phyloP scores from a whole-genome alignment of 2,329 filamentous ascomycete species.

The Fusarium decemcellulare region DNA sequence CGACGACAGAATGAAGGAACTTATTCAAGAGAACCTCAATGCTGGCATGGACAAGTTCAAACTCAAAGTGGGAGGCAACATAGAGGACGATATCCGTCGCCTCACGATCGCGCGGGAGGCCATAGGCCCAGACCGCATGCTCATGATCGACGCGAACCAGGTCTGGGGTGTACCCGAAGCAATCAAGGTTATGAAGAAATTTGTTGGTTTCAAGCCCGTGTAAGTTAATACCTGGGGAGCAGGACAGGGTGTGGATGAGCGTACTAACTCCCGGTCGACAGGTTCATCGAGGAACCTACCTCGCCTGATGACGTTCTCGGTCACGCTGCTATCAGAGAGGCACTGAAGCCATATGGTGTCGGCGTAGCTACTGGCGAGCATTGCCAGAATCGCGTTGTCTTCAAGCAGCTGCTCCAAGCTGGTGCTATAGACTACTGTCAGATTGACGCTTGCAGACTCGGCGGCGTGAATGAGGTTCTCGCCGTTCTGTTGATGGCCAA shows the following conservation, averaged over 20 bases:
- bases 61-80: conserved; percentile 84
- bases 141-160: conserved; percentile 96
- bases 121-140: conserved; percentile 84
- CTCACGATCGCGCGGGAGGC: conserved; percentile 82
- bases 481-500: conserved; percentile 92
- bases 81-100: conserved; percentile 79
- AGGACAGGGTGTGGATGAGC: too few species aligned
- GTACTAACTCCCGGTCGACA: too few species aligned
- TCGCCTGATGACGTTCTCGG: conserved; percentile 91
- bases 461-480: conserved; percentile 91
- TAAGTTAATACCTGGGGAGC: too few species aligned
- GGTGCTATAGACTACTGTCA: conserved; percentile 91
- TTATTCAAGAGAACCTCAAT: conserved; percentile 80
- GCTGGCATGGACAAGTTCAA: conserved; percentile 91
- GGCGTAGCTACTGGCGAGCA: conserved; percentile 94
- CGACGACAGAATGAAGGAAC: conserved; percentile 85
- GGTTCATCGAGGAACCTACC: conserved; percentile 97
- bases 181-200: conserved; percentile 86
- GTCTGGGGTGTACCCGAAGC: conserved; percentile 93
- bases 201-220: conserved; percentile 84
- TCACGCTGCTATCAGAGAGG: conserved; percentile 87
- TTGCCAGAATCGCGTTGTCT: conserved; percentile 95
- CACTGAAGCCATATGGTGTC: conserved; percentile 80
- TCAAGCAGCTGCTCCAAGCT: conserved; percentile 88
- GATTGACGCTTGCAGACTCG: conserved; percentile 90